Conservation (phyloP, 2,329 filamentous ascomycete species). For the Conoideocrella luteorostrata region DNA sequence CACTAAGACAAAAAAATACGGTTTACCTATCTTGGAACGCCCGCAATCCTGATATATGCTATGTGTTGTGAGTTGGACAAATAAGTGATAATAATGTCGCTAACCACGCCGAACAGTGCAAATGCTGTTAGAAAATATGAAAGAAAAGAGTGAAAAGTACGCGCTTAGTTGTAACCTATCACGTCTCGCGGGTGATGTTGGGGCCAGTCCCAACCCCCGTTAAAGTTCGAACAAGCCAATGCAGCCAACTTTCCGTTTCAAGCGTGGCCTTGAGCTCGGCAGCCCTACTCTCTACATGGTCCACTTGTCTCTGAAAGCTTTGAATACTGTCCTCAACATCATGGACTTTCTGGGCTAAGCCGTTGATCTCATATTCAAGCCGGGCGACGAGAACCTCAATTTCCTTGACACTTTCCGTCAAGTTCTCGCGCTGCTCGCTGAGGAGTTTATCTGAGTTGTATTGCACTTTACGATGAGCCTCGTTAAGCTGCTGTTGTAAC, state of each 20-base stretch:
- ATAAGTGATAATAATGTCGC: no score
- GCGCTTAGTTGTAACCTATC: slow-evolving; percentile 11
- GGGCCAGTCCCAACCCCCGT: slow-evolving; percentile 56
- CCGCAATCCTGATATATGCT: no score
- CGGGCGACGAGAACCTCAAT: slow-evolving; percentile 76
- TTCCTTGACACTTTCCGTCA: slow-evolving; percentile 69
- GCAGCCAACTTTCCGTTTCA: slow-evolving; percentile 57
- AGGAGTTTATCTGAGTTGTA: slow-evolving; percentile 64
- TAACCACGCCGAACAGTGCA: no score
- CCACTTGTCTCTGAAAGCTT: slow-evolving; percentile 74
- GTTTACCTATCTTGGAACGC: no score
- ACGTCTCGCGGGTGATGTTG: slow-evolving; percentile 37
- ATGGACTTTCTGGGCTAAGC: slow-evolving; percentile 70
- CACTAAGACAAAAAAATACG: no score
- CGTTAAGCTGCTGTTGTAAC: slow-evolving; percentile 63
- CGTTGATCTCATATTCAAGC: slow-evolving; percentile 85
- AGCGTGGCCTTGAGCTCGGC: slow-evolving; percentile 56
- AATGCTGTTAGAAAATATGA: no score
- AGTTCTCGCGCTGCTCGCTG: slow-evolving; percentile 57
- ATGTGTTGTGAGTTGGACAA: no score
- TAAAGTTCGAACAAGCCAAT: slow-evolving; percentile 57
- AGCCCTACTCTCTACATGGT: slow-evolving; percentile 60
- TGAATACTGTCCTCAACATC: slow-evolving; percentile 79
- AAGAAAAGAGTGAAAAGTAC: background rate
- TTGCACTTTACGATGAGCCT: slow-evolving; percentile 62